Evolutionary conservation across 148 eudicot species (phyloP).

Genomic region (Rhododendron henanense): DNA sequence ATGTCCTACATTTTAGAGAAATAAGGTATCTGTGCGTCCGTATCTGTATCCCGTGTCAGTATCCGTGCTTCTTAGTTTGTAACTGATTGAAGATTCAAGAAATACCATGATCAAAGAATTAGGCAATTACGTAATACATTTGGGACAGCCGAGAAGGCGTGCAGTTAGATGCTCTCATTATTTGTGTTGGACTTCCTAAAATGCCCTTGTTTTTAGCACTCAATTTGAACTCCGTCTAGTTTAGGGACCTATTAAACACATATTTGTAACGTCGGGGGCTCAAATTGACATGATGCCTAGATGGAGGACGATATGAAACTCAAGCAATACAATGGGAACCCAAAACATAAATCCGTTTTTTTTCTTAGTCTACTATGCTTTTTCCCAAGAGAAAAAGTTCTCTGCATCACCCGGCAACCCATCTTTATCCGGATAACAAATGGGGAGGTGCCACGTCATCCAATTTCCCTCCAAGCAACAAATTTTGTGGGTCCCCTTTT

Average conservation of each 20-base stretch:
- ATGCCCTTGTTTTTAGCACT: neutral
- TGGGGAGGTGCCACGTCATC: too few species aligned
- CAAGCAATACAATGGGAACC: neutral
- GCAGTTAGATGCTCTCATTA: neutral
- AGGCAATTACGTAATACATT: neutral
- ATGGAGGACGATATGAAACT: neutral
- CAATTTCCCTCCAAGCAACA: too few species aligned
- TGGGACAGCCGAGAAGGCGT: neutral
- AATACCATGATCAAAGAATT: neutral
- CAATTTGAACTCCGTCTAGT: neutral
- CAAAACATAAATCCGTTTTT: neutral
- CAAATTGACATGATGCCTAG: neutral
- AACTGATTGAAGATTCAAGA: neutral
- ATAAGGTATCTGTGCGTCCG: neutral
- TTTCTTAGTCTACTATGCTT: neutral
- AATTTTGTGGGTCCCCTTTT: too few species aligned
- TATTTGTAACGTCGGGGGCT: neutral
- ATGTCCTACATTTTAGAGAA: neutral
- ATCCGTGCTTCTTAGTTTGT: neutral
- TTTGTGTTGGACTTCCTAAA: neutral
- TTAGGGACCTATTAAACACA: neutral
- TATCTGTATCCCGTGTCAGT: neutral
- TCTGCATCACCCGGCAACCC: too few species aligned
- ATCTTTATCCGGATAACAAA: too few species aligned
- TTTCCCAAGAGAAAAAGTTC: too few species aligned